phyloP scores from a whole-genome alignment of 768 basidiomycete genomes.

The Calvatia gigantea region DNA sequence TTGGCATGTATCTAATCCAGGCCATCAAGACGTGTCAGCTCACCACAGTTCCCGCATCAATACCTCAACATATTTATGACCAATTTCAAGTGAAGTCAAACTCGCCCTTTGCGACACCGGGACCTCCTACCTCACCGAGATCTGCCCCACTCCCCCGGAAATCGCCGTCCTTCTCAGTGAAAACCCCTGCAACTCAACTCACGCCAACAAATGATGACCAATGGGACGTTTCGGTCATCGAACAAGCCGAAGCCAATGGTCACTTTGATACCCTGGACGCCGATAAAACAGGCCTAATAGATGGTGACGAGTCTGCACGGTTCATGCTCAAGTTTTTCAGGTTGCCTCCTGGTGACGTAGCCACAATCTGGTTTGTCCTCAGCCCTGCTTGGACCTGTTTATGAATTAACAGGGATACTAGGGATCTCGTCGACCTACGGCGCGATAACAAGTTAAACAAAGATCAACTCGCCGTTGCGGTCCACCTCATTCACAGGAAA shows the following conservation, averaged over 20 bases:
- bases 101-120: slow-evolving; percentile 1
- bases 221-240: slow-evolving; percentile 11
- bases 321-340: slow-evolving; percentile 27
- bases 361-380: slow-evolving; percentile 33
- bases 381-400: not conserved
- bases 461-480: slow-evolving; percentile 35
- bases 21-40: slow-evolving; percentile 32
- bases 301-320: slow-evolving; percentile 27
- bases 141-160: slow-evolving; percentile 6
- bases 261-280: slow-evolving; percentile 30
- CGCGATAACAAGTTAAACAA: slow-evolving; percentile 29
- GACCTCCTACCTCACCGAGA: slow-evolving; percentile 7
- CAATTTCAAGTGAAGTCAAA: slow-evolving; percentile 19
- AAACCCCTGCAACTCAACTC: not conserved
- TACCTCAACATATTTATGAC: slow-evolving; percentile 28
- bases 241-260: slow-evolving; percentile 22
- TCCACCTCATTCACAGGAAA: slow-evolving; percentile 31
- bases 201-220: not conserved
- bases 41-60: slow-evolving; percentile 25
- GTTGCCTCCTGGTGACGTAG: slow-evolving; percentile 29
- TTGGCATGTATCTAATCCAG: slow-evolving; percentile 66
- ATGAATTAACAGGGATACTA: slow-evolving; percentile 8
- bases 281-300: slow-evolving; percentile 26
- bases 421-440: slow-evolving; percentile 33
- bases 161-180: slow-evolving; percentile 3